A percentile compares a stretch with the other conserved stretches of the same genome.
Evolutionary conservation across 371 early-diverging fungal species (phyloP).

Genomic region (Actinomortierella wolfii): DNA sequence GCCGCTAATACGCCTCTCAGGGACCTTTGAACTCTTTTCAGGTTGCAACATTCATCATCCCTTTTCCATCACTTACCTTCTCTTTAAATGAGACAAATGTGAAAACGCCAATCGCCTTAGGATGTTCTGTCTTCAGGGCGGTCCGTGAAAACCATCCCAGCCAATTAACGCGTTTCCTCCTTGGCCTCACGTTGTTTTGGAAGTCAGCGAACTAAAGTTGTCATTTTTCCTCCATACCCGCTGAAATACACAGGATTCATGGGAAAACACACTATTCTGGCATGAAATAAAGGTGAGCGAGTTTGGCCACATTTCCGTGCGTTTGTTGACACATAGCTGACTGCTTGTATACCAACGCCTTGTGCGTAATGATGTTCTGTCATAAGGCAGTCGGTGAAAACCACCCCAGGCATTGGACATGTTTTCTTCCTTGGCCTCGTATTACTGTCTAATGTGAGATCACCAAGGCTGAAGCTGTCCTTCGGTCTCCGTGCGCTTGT

Average conservation of each 20-base stretch:
- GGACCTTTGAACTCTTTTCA: no score
- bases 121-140: background rate
- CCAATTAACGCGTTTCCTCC: constrained; percentile 1
- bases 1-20: no score
- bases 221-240: no score
- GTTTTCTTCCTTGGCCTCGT: constrained; percentile 4
- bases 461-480: constrained; percentile 1
- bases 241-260: no score
- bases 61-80: no score
- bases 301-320: constrained; percentile 3
- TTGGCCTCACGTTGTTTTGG: background rate
- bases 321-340: constrained; percentile 3
- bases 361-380: constrained; percentile 3
- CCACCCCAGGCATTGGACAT: constrained; percentile 1
- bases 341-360: constrained; percentile 3
- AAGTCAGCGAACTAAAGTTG: background rate
- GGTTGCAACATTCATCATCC: background rate
- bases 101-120: background rate
- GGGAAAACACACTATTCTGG: no score
- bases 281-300: no score
- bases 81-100: constrained; percentile 2
- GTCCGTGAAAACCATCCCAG: constrained; percentile 4
- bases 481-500: constrained; percentile 4
- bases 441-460: constrained; percentile 2
- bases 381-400: constrained; percentile 4